Base-by-base conservation (phyloP, 2,329 filamentous ascomycete genomes). In the Dactylellina haptotyla region DNA sequence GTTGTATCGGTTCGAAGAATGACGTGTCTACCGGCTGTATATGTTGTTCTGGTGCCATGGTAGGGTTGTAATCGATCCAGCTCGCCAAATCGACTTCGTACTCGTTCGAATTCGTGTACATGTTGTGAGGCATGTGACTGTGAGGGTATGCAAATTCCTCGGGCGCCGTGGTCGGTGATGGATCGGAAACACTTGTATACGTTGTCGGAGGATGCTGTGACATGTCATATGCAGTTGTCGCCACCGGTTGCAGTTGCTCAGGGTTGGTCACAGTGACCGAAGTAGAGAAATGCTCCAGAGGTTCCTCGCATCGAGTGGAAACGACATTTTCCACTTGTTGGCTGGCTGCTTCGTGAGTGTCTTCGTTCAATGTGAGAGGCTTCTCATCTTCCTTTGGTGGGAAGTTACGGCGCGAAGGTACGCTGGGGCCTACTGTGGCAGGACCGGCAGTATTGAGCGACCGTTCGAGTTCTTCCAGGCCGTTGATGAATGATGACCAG, bases 391-490 rank as follows among this genome's bases (percentile, higher is more conserved):
- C 66, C 12, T 63, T 71, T 12, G 41, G 20, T 30, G 63, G 51
- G 16, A 34, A 10, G 28, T 28, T 30, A 18, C 45, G 20, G 37
- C 57, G 66, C 8, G 46, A 12, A 28, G 56, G 34, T 45, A 2
- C 50, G 34, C 23, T 45, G 28, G 56, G 16, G 3, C 26, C 18
- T n/a, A 43, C 30, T 14, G 50, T 1, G 6, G 34, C 14, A 12
- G 58, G 58, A 20, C 16, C 25, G 25, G 41, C 39, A 26, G 18
- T 45, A 46, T 71, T 71, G 2, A 71, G 51, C 10, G 66, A 71
- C 10, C 51, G 41, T 50, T 71, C 66, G 8, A 71, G 45, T 37
- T 63, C 57, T 48, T 71, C 66, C 20, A 71, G 66, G 10, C 66
- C 66, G 23, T 20, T 51, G 34, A 71, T 71, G 23, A 71, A 71